Conservation (phyloP, 129 eudicot species). For the Flaveria ramosissima region DNA sequence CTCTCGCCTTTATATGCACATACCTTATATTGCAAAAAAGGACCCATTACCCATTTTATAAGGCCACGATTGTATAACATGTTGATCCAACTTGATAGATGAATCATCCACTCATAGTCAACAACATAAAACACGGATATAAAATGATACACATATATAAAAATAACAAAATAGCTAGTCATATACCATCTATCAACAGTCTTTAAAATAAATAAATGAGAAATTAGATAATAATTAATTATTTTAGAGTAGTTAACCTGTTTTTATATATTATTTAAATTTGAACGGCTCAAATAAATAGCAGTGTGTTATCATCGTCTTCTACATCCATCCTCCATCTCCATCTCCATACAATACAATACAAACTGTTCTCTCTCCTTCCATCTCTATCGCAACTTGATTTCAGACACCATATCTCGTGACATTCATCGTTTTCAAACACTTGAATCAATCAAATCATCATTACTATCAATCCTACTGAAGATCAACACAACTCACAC, state of each 20-base stretch:
- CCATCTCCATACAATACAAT: neutral
- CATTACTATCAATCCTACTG: no score
- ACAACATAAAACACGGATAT: no score
- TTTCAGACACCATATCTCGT: slow-evolving; percentile 23
- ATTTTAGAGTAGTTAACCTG: neutral
- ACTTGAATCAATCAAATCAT: neutral
- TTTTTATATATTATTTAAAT: neutral
- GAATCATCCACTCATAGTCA: no score
- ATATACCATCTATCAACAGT: neutral
- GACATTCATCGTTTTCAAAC: slow-evolving; percentile 30
- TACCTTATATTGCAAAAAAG: no score
- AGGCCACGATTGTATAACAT: no score
- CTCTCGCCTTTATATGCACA: no score
- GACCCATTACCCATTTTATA: no score
- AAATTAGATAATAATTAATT: no score
- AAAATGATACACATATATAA: neutral
- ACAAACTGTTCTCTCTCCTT: slow-evolving; percentile 24
- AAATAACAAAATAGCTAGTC: neutral
- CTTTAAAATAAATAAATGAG: neutral
- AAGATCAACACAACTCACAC: slow-evolving; percentile 1
- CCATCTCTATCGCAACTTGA: slow-evolving; percentile 36
- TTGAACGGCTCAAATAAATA: slow-evolving; percentile 33
- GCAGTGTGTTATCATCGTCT: slow-evolving; percentile 20
- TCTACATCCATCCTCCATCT: slow-evolving; percentile 25
- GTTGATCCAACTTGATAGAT: no score